Conservation (phyloP, 257 asterid genomes). For the Lycium barbarum region DNA sequence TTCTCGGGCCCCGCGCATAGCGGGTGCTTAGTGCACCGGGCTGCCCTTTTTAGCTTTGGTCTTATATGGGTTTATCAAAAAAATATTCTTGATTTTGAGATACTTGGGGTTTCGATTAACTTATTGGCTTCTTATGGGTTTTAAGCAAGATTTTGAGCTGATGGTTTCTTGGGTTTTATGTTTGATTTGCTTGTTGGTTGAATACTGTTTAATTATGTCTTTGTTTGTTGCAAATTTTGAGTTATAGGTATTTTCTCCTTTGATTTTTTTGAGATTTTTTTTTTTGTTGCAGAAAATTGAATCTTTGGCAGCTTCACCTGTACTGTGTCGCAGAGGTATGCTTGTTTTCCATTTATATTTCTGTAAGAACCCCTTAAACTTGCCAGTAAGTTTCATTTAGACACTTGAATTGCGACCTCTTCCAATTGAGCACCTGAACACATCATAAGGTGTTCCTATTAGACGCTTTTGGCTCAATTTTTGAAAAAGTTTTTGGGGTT, state of each 20-base stretch:
- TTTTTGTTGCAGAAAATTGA: constrained; percentile 11
- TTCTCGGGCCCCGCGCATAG: no score
- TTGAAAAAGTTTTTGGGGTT: no score
- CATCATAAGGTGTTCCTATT: no score
- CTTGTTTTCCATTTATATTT: not conserved
- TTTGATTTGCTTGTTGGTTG: not conserved
- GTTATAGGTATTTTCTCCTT: not conserved
- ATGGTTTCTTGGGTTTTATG: not conserved
- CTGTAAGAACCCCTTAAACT: not conserved
- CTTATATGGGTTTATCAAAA: no score
- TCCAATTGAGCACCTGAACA: not conserved
- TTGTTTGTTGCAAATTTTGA: not conserved
- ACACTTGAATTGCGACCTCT: not conserved
- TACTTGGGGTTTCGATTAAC: constrained; percentile 6
- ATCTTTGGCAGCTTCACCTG: constrained; percentile 8
- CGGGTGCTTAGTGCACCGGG: no score
- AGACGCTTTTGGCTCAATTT: no score
- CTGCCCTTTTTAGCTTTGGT: no score
- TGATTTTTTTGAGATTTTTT: not conserved
- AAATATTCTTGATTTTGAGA: not conserved
- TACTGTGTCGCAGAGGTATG: constrained; percentile 1
- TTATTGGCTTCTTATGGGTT: not conserved
- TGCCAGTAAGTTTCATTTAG: no score
- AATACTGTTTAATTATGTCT: not conserved
- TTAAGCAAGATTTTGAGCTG: constrained; percentile 13